Evolutionary conservation across 345 rosid genomes (phyloP), one percentile per base, ranked within the genome.

Genomic region (Aquilaria sinensis): DNA sequence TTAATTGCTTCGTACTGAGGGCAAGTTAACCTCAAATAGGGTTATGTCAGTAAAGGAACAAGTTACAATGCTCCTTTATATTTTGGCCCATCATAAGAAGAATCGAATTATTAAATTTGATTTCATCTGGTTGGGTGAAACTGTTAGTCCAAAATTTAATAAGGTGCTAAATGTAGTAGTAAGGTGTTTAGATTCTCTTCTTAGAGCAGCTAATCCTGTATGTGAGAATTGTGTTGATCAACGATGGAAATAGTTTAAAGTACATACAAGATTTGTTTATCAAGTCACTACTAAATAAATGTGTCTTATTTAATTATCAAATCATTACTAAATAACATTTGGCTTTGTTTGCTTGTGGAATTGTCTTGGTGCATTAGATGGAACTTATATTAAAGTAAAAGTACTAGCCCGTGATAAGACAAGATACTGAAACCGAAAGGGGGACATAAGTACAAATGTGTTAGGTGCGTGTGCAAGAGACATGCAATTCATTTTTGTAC

Each of bases 321-420:
- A 9, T 10, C 1, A n/a, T 9, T n/a, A 57, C 11, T 32, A 8
- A 12, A 13, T 13, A 13, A 13, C 1, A 2, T 13, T 13, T 51
- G 23, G 2, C 29, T 57, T 32, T 4, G 4, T 32, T 12, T 32
- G 15, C 47, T 9, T 16, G 6, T 45, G 45, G 52, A 45, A 47
- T 46, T 60, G 63, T 31, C 32, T 60, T 45, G 29, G 47, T n/a
- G 48, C 49, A 12, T 34, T 58, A 10, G 63, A 60, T 10, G 53
- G 52, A 45, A 60, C 52, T 13, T 12, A 48, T 16, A 60, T 45
- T 16, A 16, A 60, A 45, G 63, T 60, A 15, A 45, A 47, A 9
- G 49, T 46, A 9, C 9, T 48, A 34, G 13, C 10, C 5, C 1
- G 6, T 6, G 52, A 60, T 45, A 60, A 30, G 12, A 7, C 63